Evolutionary conservation across 257 asterid species (phyloP).

Genomic region (Jacaranda mimosifolia): DNA sequence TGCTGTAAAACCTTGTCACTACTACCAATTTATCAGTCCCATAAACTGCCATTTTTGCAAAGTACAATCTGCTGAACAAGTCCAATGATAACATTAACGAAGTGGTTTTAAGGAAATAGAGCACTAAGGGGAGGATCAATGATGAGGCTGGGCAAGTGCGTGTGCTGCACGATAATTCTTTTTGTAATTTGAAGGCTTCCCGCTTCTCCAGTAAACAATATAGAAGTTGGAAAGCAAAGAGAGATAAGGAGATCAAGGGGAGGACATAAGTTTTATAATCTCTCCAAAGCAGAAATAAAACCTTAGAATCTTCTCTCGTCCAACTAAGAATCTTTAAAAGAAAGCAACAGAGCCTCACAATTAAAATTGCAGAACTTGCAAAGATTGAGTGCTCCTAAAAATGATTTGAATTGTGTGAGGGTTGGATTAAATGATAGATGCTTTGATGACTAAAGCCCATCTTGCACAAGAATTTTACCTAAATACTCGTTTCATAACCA

Average conservation of each 20-base stretch:
- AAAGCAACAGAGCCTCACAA: background rate
- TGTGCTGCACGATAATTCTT: background rate
- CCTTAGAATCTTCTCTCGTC: background rate
- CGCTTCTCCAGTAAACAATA: background rate
- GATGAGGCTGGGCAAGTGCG: background rate
- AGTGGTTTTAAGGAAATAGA: background rate
- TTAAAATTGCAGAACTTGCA: slow-evolving; percentile 1
- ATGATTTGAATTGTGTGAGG: slow-evolving; percentile 3
- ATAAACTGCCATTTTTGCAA: too few relatives aligned
- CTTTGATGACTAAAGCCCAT: background rate
- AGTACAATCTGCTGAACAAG: too few relatives aligned
- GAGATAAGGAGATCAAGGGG: background rate
- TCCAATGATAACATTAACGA: too few relatives aligned
- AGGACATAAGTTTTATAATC: background rate
- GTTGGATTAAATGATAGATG: background rate
- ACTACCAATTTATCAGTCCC: too few relatives aligned
- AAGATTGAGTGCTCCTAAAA: background rate
- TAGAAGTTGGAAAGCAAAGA: background rate
- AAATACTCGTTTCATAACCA: background rate
- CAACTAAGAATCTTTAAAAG: background rate
- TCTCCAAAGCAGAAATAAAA: slow-evolving; percentile 10
- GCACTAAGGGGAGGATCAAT: background rate
- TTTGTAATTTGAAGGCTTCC: background rate
- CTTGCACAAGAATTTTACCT: background rate
- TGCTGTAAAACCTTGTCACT: too few relatives aligned